Evolutionary conservation across 805 yeast genomes (phyloP), one percentile per base, ranked within the genome.

Genomic region (Pichia kluyveri): DNA sequence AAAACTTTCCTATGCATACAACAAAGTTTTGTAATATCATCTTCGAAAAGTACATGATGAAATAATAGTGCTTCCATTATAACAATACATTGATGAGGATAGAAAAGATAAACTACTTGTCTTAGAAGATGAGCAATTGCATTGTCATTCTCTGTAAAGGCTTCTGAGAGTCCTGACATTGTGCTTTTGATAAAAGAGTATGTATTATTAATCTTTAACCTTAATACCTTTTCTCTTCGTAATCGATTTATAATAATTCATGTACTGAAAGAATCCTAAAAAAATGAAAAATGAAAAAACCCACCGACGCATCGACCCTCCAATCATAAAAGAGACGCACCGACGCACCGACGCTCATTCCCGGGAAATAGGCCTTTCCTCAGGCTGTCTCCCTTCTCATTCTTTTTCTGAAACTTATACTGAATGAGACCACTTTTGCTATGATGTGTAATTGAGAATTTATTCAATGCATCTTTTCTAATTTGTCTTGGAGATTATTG

Each of bases 21-120:
- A 41, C 91, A 70, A 45, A 93, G 71, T 59, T 79, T 82, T 31
- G 85, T 77, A 60, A 93, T 71, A 66, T 93, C 99, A 52, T 91
- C 97, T 65, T 93, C 99, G 18, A 90, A 83, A 31, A 91, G 73
- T 9, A 91, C 96, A 15, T 90, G 83, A 65, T 91, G 99, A 58
- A 84, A 77, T 38, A 91, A 66, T 7, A 91, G 70, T 1, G 97
- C 96, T 65, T 91, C 99, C 53, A 93, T 64, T 9, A 91, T 82
- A 41, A 91, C 73, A 39, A 90, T 82, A 55, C 85, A 85, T n/a
- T 86, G 83, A 32, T 82, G 80, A 36, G 87, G 82, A 61, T 90
- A 93, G 67, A 91, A 93, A 17, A 95, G 90, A 53, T 98, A 73
- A 1, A 82, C 80, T 11, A 88, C 96, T 55, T 83, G 81, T 50